Conservation (phyloP, 2,329 filamentous ascomycete genomes). For the Aspergillus uvarum region DNA sequence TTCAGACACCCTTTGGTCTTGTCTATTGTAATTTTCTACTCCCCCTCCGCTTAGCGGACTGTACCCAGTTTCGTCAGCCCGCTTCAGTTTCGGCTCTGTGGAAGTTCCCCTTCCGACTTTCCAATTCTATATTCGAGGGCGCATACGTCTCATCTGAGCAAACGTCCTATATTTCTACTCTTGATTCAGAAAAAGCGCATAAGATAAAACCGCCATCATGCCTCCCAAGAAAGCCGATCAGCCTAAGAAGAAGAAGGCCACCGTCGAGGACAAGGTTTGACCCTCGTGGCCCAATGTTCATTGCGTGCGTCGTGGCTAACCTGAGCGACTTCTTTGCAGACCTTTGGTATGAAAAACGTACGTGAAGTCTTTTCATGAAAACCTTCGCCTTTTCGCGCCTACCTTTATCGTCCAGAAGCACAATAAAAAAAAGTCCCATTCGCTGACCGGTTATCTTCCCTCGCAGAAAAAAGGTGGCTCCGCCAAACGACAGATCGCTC, state of each 20-base stretch:
- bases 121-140: not conserved
- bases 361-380: conserved; percentile 24
- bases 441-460: conserved; percentile 20
- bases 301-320: conserved; percentile 17
- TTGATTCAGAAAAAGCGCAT: conserved; percentile 8
- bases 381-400: not conserved
- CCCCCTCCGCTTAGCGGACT: not conserved
- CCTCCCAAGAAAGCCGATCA: conserved; percentile 48
- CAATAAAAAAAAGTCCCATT: not conserved
- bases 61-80: conserved; percentile 2
- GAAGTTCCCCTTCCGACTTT: not conserved
- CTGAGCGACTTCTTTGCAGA: conserved; percentile 44
- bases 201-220: conserved; percentile 40
- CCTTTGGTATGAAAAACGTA: conserved; percentile 98
- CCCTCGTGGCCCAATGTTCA: conserved; percentile 12
- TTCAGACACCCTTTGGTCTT: conserved; percentile 10
- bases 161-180: conserved; percentile 4
- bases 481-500: conserved; percentile 86
- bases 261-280: conserved; percentile 74
- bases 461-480: conserved; percentile 80
- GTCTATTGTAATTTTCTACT: conserved; percentile 3
- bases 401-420: not conserved
- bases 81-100: not conserved
- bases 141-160: conserved; percentile 3
- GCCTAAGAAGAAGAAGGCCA: conserved; percentile 50